These are phyloP conservation scores for Ascochyta fabae DNA, from an alignment of 2,329 filamentous ascomycete genomes.

Conservation along the genomic window DNA sequence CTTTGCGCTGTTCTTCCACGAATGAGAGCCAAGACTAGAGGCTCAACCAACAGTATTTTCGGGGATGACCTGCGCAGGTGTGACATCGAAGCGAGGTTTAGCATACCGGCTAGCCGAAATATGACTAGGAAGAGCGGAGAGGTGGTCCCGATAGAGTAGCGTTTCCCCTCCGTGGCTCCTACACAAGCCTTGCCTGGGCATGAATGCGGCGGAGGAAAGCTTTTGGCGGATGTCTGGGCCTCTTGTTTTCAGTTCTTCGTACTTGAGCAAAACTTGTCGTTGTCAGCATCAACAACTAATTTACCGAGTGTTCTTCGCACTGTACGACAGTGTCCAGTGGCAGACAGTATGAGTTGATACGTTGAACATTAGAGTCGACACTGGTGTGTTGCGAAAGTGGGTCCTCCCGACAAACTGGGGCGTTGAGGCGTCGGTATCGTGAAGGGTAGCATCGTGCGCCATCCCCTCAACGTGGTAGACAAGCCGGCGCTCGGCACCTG, in stretches of 20 bases:
- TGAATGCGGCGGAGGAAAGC: slow-evolving; percentile 27
- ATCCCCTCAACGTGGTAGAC: slow-evolving; percentile 9
- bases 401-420: slow-evolving; percentile 7
- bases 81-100: slow-evolving; percentile 22
- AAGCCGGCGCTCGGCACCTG: slow-evolving; percentile 9
- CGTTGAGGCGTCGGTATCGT: slow-evolving; percentile 7
- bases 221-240: slow-evolving; percentile 30
- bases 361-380: background rate
- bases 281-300: background rate
- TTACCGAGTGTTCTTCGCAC: slow-evolving; percentile 2
- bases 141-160: slow-evolving; percentile 21
- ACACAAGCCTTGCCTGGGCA: slow-evolving; percentile 32
- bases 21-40: slow-evolving; percentile 25
- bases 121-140: slow-evolving; percentile 26
- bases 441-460: slow-evolving; percentile 8
- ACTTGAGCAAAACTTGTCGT: background rate
- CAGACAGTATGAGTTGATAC: background rate
- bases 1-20: slow-evolving; percentile 34
- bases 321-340: background rate
- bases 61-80: slow-evolving; percentile 11
- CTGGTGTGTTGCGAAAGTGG: slow-evolving; percentile 10
- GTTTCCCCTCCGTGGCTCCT: slow-evolving; percentile 13
- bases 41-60: slow-evolving; percentile 15
- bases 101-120: slow-evolving; percentile 22
- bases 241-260: slow-evolving; percentile 23